Conservation (phyloP, 495 filamentous ascomycete genomes). For the Trichoderma gamsii region DNA sequence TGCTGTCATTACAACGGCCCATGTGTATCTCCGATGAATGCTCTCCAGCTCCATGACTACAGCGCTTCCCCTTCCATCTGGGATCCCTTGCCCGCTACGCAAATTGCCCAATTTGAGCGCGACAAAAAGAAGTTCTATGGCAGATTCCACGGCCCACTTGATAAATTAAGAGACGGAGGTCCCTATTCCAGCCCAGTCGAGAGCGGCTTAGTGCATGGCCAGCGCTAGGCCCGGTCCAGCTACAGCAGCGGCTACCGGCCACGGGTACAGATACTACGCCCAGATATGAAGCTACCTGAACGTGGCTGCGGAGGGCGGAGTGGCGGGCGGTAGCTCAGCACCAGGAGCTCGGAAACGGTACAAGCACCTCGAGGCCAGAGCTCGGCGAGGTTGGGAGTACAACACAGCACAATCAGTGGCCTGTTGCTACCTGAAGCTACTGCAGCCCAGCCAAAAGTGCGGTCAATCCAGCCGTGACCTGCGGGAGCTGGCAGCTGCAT, state of each 20-base stretch:
- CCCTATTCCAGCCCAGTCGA: not conserved
- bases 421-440: too few species aligned
- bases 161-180: slow-evolving; percentile 10
- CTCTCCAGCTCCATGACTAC: too few species aligned
- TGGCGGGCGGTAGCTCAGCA: not conserved
- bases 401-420: too few species aligned
- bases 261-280: too few species aligned
- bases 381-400: too few species aligned
- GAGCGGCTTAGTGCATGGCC: not conserved
- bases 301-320: not conserved
- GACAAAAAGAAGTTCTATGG: slow-evolving; percentile 10
- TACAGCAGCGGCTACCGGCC: too few species aligned
- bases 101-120: slow-evolving; percentile 12
- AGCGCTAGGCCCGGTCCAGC: not conserved
- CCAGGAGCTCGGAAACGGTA: not conserved
- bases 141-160: slow-evolving; percentile 4
- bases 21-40: too few species aligned
- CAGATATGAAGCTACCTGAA: not conserved
- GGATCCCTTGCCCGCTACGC: slow-evolving; percentile 3
- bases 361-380: not conserved
- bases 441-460: too few species aligned
- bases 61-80: not conserved
- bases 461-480: too few species aligned
- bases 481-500: too few species aligned
- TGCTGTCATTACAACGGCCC: too few species aligned